A percentile compares a stretch with the other conserved stretches of the same genome.
phyloP scores from a whole-genome alignment of 208 protist species.

The Leishmania braziliensis region DNA sequence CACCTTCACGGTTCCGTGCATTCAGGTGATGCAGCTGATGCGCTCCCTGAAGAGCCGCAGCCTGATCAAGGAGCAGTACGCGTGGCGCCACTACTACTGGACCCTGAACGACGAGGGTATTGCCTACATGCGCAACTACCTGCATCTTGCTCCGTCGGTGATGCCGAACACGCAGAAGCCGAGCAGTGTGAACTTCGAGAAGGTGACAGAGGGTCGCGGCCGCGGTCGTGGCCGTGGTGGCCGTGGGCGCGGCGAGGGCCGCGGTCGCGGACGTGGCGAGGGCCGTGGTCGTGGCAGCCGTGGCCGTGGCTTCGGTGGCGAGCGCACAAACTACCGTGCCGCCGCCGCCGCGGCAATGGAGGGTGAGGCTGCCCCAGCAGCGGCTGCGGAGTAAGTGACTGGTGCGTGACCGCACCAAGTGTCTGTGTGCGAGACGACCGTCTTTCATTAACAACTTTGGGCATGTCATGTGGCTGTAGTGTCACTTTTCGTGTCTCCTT shows the following conservation, averaged over 20 bases:
- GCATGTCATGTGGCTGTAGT: neutral
- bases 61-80: constrained; percentile 93
- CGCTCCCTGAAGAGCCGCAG: constrained; percentile 90
- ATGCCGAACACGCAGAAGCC: constrained; percentile 93
- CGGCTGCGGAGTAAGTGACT: constrained; percentile 41
- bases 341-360: constrained; percentile 37
- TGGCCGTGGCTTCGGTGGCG: constrained; percentile 81
- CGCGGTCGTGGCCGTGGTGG: constrained; percentile 53
- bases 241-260: constrained; percentile 48
- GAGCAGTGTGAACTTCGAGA: constrained; percentile 58
- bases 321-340: constrained; percentile 79
- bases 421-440: constrained; percentile 26
- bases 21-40: constrained; percentile 92
- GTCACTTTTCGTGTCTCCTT: constrained; percentile 24
- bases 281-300: constrained; percentile 60
- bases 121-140: constrained; percentile 92
- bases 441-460: constrained; percentile 39
- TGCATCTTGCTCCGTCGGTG: constrained; percentile 85
- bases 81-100: constrained; percentile 96
- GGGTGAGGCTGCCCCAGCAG: constrained; percentile 35
- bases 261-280: constrained; percentile 57
- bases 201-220: constrained; percentile 42
- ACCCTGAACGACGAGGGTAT: constrained; percentile 93
- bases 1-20: constrained; percentile 71
- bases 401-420: constrained; percentile 22